Base-by-base conservation (phyloP, 1,284 basidiomycete species). In the Leccinum fallax region DNA sequence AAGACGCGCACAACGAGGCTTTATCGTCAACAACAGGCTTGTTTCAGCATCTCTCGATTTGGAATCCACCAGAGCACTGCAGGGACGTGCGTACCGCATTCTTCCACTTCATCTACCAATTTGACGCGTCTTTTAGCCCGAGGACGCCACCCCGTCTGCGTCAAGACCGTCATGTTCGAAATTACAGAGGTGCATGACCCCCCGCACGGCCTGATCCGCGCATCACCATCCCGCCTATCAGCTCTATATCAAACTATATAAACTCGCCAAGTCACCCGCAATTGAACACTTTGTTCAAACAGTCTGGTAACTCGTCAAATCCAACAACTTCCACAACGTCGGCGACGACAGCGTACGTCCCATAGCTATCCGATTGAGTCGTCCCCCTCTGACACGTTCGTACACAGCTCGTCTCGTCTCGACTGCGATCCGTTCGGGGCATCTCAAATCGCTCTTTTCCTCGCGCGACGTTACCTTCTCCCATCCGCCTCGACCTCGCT, bases 231-330 rank as follows among this genome's bases (percentile, higher is more conserved):
- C 40, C 8, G 34, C 43, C 21, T n/a, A 46, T 63, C 52, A 97
- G 86, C 83, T 98, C 40, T 98, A 93, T 75, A 88, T 95, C 57
- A 92, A 96, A 78, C 83, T 95, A 53, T 98, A 97, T 67, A 92
- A 91, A 61, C 87, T 98, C 55, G 79, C 84, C 65, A 81, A 83
- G 61, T 83, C 85, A 0, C 81, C 85, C 7, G 86, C 93, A 24
- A 87, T 97, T 19, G 88, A 90, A 63, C 81, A 85, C 10, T 92
- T 98, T 68, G 94, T 98, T 13, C 87, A 92, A 70, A 88, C 87
- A n/a, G 92, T 98, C 11, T 99, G 97, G 97, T 83, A 86, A 48
- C 88, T 98, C 63, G 79, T 97, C 36, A 90, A 90, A 11, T 86
- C 86, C 58, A 89, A 94, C 67, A 84, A 85, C 72, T 77, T 89